Evolutionary conservation across 2,329 filamentous ascomycete species (phyloP).

Genomic region (Chaetomium sp.): DNA sequence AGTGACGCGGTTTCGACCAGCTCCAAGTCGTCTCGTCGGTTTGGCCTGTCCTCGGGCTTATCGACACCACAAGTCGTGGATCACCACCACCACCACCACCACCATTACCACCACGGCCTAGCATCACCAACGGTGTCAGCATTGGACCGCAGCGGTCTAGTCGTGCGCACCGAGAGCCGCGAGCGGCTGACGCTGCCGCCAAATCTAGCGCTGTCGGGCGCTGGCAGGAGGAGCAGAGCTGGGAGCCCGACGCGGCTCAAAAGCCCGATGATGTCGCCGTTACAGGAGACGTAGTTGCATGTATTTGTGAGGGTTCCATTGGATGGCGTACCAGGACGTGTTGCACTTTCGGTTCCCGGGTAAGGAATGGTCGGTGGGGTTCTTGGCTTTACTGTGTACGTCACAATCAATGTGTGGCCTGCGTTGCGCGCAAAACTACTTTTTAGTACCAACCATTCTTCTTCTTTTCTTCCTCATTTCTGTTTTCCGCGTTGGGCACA

Average conservation of each 20-base stretch:
- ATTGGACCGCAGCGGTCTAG: constrained; percentile 64
- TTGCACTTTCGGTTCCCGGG: too few species aligned
- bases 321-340: too few species aligned
- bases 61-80: constrained; percentile 55
- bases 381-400: too few species aligned
- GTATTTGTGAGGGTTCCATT: neutral
- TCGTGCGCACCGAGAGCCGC: constrained; percentile 76
- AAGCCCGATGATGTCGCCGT: constrained; percentile 48
- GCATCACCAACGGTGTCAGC: constrained; percentile 30
- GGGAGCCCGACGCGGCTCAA: constrained; percentile 54
- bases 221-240: constrained; percentile 51
- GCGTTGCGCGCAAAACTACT: neutral
- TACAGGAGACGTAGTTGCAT: constrained; percentile 33
- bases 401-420: too few species aligned
- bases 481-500: constrained; percentile 4
- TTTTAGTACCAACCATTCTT: constrained; percentile 2
- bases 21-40: constrained; percentile 17
- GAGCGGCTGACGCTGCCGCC: constrained; percentile 59
- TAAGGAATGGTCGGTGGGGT: too few species aligned
- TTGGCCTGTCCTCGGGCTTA: constrained; percentile 59
- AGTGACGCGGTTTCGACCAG: constrained; percentile 42
- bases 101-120: constrained; percentile 29
- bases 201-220: constrained; percentile 45
- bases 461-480: constrained; percentile 6
- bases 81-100: constrained; percentile 3